Conservation (phyloP, 2,329 filamentous ascomycete genomes). For the Tolypocladium ophioglossoides region DNA sequence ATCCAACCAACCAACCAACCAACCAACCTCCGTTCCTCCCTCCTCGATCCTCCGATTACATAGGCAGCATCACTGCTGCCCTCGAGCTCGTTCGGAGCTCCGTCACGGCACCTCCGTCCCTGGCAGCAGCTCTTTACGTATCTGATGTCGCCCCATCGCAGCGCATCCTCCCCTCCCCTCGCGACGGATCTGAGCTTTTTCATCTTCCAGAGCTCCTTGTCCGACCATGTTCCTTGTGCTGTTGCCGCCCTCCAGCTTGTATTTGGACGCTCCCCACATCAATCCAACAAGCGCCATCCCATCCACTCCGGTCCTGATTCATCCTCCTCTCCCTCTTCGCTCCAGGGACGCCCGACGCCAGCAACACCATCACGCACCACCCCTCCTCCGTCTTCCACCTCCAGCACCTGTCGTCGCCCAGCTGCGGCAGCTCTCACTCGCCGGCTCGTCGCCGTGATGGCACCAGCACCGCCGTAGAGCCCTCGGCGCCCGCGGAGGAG, state of each 20-base stretch:
- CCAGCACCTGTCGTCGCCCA: constrained; percentile 18
- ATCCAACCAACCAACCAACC: background rate
- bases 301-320: no score
- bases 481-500: constrained; percentile 19
- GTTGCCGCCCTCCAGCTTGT: background rate
- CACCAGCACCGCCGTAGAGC: constrained; percentile 36
- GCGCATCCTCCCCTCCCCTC: background rate
- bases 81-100: background rate
- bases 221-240: background rate
- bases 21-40: background rate
- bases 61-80: no score
- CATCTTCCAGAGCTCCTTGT: background rate
- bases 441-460: constrained; percentile 18
- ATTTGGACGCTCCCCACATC: background rate
- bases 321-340: no score
- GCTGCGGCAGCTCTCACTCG: constrained; percentile 17
- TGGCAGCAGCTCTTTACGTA: background rate
- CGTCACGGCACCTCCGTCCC: background rate
- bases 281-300: background rate
- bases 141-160: background rate
- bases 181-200: background rate
- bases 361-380: constrained; percentile 31
- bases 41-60: no score
- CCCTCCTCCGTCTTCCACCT: constrained; percentile 34
- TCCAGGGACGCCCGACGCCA: constrained; percentile 30